Percentiles rank a stretch among this genome's conserved stretches.
phyloP scores from a whole-genome alignment of 2,329 filamentous ascomycete species.

The Trichoderma sp. region DNA sequence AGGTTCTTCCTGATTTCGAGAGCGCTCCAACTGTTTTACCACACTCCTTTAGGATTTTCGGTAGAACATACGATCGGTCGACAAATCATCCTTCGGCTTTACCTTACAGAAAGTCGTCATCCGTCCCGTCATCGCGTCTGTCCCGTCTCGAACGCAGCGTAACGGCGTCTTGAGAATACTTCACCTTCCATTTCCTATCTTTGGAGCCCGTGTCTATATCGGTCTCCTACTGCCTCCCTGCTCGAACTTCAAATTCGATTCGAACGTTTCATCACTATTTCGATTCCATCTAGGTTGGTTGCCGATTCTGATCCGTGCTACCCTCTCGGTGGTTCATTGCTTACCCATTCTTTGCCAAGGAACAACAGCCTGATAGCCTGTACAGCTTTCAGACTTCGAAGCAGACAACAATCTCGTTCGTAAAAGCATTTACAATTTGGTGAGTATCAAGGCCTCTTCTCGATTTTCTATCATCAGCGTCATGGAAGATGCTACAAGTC shows the following conservation, averaged over 20 bases:
- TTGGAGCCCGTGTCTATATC: conserved; percentile 42
- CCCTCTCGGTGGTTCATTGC: not conserved
- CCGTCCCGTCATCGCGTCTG: conserved; percentile 29
- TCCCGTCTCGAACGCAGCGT: conserved; percentile 42
- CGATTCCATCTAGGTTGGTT: conserved; percentile 14
- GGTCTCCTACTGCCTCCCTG: conserved; percentile 41
- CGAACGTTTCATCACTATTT: conserved; percentile 32
- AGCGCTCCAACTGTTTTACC: conserved; percentile 45
- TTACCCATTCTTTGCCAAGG: conserved; percentile 6
- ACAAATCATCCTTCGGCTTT: conserved; percentile 36
- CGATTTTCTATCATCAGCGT: no score
- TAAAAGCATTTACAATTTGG: conserved; percentile 15
- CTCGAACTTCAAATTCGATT: conserved; percentile 37
- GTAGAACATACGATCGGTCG: conserved; percentile 42
- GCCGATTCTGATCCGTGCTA: no score
- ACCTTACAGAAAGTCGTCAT: conserved; percentile 33
- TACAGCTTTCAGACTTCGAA: conserved; percentile 17
- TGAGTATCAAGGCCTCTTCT: not conserved
- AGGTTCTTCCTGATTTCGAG: conserved; percentile 49
- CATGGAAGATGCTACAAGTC: no score
- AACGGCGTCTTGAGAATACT: conserved; percentile 46
- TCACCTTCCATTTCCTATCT: conserved; percentile 37
- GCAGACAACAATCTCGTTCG: conserved; percentile 22
- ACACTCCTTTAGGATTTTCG: conserved; percentile 47
- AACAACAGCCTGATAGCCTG: conserved; percentile 7